Conservation (phyloP, 352 stramenopile species). For the Globisporangium sylvaticum region DNA sequence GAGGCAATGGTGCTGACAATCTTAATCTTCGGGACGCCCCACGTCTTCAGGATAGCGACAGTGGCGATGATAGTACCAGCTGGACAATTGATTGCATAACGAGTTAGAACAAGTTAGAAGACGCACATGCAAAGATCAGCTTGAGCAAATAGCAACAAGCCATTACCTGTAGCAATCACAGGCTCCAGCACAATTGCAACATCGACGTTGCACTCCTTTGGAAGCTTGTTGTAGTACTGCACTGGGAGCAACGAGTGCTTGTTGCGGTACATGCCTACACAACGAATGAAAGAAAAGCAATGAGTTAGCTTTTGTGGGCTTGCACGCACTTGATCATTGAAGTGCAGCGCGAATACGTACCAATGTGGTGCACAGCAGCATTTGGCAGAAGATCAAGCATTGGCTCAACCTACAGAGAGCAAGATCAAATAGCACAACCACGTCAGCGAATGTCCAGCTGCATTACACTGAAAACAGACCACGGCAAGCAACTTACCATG, state of each 20-base stretch:
- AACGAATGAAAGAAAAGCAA: background rate
- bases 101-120: background rate
- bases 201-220: slow-evolving; percentile 90
- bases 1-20: slow-evolving; percentile 93
- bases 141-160: background rate
- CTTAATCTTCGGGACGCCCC: slow-evolving; percentile 92
- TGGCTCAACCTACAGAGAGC: slow-evolving; percentile 88
- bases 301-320: background rate
- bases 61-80: slow-evolving; percentile 93
- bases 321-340: background rate
- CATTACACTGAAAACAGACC: background rate
- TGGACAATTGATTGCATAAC: slow-evolving; percentile 9
- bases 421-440: background rate
- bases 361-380: slow-evolving; percentile 96
- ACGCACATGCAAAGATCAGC: background rate
- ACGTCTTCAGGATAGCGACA: slow-evolving; percentile 95
- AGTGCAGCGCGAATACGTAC: slow-evolving; percentile 51
- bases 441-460: background rate
- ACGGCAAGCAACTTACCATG: slow-evolving; percentile 45
- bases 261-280: slow-evolving; percentile 84
- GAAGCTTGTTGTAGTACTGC: slow-evolving; percentile 99
- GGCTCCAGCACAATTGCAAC: slow-evolving; percentile 96
- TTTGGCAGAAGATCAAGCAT: slow-evolving; percentile 97
- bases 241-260: slow-evolving; percentile 91
- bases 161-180: slow-evolving; percentile 91